Base-by-base conservation (phyloP, 148 eudicot species). In the Simmondsia chinensis region DNA sequence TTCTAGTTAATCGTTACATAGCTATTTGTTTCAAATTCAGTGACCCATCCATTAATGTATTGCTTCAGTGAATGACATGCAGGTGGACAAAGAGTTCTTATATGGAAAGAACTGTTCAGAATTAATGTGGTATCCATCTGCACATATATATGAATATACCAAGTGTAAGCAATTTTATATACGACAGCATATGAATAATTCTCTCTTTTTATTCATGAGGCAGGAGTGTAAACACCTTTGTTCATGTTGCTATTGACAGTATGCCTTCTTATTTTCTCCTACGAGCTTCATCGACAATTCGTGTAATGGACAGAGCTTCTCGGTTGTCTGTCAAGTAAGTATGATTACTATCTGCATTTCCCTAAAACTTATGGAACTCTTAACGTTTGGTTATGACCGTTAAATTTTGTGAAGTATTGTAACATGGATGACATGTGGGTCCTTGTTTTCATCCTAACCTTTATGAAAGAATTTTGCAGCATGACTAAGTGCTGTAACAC, bases 211-310 rank as follows among this genome's bases (percentile, higher is more conserved):
- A 9, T 27, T 28, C 33, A 23, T n/a, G n/a, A n/a, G 14, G 29
- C 26, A 23, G 16, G 39, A 30, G 20, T 19, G 14, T 50, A 23
- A 45, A 20, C 37, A 6, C 24, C 21, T 11, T 13, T 14, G 25
- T 5, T 12, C 44, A 10, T 50, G 28, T 10, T 31, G 57, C 41
- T 43, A 33, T 59, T 56, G 24, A 49, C 80, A 91, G 99, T 86
- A 44, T 77, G 74, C 57, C 17, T 85, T 11, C 33, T 86, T 9
- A 61, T 93, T 7, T 86, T 79, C 43, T 53, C 99, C 24, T 82
- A 93, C 55, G 83, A 79, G 69, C 86, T 93, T 66, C 89, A 82
- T 57, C 75, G 65, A 30, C 79, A 71, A 56, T 28, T 76, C 55
- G 44, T 31, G 43, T 31, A 21, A 29, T 42, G 52, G 72, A 65